Conservation (phyloP, 768 basidiomycete species). For the Phlebiopsis flavidoalba region DNA sequence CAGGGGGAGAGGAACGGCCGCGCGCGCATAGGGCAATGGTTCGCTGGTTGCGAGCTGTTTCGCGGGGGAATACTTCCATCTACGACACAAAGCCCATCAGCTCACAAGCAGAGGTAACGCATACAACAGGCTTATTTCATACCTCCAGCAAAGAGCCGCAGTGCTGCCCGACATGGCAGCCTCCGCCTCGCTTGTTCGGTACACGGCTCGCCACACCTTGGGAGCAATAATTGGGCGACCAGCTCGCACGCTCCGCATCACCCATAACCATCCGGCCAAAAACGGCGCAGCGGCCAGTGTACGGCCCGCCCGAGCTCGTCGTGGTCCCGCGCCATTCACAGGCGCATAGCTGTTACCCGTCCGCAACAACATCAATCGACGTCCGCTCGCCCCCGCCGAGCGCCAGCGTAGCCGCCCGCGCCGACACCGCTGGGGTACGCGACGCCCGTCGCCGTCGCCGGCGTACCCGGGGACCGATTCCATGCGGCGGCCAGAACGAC, state of each 20-base stretch:
- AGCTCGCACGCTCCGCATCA: conserved; percentile 7
- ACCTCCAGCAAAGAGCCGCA: conserved; percentile 12
- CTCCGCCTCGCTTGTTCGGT: conserved; percentile 40
- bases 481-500: conserved; percentile 23
- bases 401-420: conserved; percentile 2
- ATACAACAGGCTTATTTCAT: not conserved
- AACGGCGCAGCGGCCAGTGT: conserved; percentile 47
- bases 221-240: not conserved
- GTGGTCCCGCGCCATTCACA: conserved; percentile 8
- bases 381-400: conserved; percentile 4
- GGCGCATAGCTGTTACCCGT: conserved; percentile 3
- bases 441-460: conserved; percentile 8
- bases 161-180: conserved; percentile 30
- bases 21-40: conserved; percentile 52
- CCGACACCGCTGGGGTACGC: conserved; percentile 12
- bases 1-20: conserved; percentile 70
- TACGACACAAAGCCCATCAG: conserved; percentile 3
- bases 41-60: conserved; percentile 29
- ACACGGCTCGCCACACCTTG: conserved; percentile 33
- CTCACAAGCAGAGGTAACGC: not conserved
- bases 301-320: conserved; percentile 17
- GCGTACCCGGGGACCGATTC: not conserved
- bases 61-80: conserved; percentile 33
- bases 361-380: conserved; percentile 14
- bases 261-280: too few relatives aligned